These are phyloP conservation scores for Biscutella auriculata DNA, from an alignment of 441 rosid species.

Conservation along the genomic window DNA sequence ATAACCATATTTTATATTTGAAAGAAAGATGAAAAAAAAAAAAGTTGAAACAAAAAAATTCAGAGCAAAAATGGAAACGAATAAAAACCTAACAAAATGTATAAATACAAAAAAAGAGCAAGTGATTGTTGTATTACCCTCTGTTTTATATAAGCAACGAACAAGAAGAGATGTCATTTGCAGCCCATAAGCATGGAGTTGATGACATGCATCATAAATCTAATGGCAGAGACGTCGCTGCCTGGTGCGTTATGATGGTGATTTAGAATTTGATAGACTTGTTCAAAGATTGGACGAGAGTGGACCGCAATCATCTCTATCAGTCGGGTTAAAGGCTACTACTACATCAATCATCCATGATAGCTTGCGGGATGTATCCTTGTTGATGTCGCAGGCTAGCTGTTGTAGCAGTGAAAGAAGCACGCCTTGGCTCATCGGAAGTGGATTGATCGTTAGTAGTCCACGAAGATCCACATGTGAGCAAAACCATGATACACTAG, in stretches of 20 bases:
- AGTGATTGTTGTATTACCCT: constrained; percentile 6
- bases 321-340: constrained; percentile 41
- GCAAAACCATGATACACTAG: constrained; percentile 57
- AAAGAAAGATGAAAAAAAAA: neutral
- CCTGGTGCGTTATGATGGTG: constrained; percentile 37
- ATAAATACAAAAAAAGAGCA: neutral
- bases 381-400: constrained; percentile 44
- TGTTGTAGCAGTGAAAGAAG: constrained; percentile 57
- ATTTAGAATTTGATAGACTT: constrained; percentile 44
- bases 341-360: constrained; percentile 52
- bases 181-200: constrained; percentile 47
- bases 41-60: too few relatives aligned
- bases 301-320: constrained; percentile 37
- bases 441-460: constrained; percentile 31
- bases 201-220: constrained; percentile 46
- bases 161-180: constrained; percentile 25
- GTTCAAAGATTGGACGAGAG: constrained; percentile 46
- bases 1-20: constrained; percentile 16
- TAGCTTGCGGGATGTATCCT: constrained; percentile 36
- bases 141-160: constrained; percentile 12
- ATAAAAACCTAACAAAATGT: neutral
- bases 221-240: constrained; percentile 33
- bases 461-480: constrained; percentile 49
- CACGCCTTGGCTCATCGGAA: constrained; percentile 59
- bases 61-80: constrained; percentile 10